A percentile compares a stretch with the other conserved stretches of the same genome.
These are phyloP conservation scores for Metschnikowia santaceciliae DNA, from an alignment of 805 yeast species.

Conservation along the genomic window DNA sequence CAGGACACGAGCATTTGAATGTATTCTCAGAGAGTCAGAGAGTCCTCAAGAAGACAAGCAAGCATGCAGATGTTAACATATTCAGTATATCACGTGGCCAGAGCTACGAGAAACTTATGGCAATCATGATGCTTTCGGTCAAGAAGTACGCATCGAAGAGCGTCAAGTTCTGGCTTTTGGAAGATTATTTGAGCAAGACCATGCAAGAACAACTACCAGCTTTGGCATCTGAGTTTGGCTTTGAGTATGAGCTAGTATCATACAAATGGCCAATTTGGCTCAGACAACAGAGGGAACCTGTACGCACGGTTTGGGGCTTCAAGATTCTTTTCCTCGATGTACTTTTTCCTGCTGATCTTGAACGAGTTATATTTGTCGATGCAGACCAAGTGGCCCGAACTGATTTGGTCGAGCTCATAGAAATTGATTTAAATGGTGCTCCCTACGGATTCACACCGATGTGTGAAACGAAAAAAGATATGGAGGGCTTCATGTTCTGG, in stretches of 20 bases:
- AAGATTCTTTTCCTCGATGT: conserved; percentile 85
- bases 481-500: conserved; percentile 91
- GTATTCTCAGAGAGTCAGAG: conserved; percentile 2
- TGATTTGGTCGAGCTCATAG: conserved; percentile 64
- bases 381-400: conserved; percentile 79
- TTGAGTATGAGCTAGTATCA: conserved; percentile 71
- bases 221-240: conserved; percentile 55
- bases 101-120: conserved; percentile 65
- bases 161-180: conserved; percentile 84
- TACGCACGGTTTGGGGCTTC: conserved; percentile 82
- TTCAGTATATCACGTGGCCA: conserved; percentile 84
- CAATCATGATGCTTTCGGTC: conserved; percentile 80
- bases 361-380: conserved; percentile 79
- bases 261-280: conserved; percentile 95
- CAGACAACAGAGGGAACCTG: conserved; percentile 70
- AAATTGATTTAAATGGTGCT: conserved; percentile 69
- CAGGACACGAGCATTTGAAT: conserved; percentile 14
- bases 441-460: conserved; percentile 86
- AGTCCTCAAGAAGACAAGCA: conserved; percentile 1
- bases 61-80: conserved; percentile 55
- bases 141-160: conserved; percentile 52
- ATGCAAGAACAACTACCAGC: conserved; percentile 58
- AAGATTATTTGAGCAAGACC: conserved; percentile 70
- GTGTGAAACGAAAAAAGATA: conserved; percentile 76
- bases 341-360: conserved; percentile 73